These are phyloP conservation scores for Globisporangium viniferum DNA, from an alignment of 352 stramenopile genomes.

Conservation along the genomic window DNA sequence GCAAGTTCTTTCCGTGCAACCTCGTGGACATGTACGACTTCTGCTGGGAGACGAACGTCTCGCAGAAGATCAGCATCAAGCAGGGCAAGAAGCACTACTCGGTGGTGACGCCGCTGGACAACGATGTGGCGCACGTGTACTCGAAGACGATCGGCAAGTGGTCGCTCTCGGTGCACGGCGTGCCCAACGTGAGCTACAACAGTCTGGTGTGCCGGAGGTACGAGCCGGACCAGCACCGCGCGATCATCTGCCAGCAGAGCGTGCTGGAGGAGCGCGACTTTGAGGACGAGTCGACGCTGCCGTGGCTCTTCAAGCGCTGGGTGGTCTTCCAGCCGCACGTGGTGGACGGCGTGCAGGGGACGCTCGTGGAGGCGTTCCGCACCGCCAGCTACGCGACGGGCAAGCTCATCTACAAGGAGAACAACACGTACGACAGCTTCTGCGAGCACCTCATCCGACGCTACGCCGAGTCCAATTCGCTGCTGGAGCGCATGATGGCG, in stretches of 20 bases:
- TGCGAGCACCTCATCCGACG: conserved; percentile 86
- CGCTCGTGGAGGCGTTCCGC: conserved; percentile 78
- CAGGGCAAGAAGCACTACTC: conserved; percentile 81
- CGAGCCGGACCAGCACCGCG: conserved; percentile 48
- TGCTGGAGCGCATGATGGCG: conserved; percentile 84
- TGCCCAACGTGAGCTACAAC: conserved; percentile 87
- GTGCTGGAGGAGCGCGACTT: conserved; percentile 84
- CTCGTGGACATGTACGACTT: conserved; percentile 80
- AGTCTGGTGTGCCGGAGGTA: conserved; percentile 67
- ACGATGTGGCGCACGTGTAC: conserved; percentile 78
- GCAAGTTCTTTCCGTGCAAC: conserved; percentile 84
- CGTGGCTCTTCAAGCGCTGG: conserved; percentile 88
- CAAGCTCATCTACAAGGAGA: conserved; percentile 84
- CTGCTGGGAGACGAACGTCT: conserved; percentile 84
- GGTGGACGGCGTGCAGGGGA: conserved; percentile 71
- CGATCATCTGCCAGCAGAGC: conserved; percentile 83
- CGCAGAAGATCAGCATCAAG: conserved; percentile 74
- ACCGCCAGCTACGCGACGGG: conserved; percentile 83
- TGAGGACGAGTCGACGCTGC: conserved; percentile 70
- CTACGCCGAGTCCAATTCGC: conserved; percentile 80
- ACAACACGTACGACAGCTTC: conserved; percentile 89
- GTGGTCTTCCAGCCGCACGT: conserved; percentile 78
- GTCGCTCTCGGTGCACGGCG: conserved; percentile 78
- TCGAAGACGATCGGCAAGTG: conserved; percentile 85
- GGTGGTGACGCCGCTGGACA: conserved; percentile 67